phyloP scores from a whole-genome alignment of 768 basidiomycete species.

The Amylocystis lapponica region DNA sequence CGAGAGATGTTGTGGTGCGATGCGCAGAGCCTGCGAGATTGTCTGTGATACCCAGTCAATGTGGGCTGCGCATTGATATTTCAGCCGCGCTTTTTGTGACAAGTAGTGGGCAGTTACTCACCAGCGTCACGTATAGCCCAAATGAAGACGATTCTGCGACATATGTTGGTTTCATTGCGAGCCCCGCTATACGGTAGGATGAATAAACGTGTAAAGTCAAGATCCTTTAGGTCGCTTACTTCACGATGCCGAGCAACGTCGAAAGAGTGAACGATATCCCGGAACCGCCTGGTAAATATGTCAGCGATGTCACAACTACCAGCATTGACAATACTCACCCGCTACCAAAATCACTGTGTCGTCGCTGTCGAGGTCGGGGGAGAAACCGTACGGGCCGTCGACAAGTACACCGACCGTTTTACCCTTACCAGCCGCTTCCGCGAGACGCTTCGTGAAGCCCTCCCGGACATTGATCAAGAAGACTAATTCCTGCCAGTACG shows the following conservation, averaged over 20 bases:
- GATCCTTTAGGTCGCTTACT: too few relatives aligned
- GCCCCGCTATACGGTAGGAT: slow-evolving; percentile 28
- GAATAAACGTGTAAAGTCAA: too few relatives aligned
- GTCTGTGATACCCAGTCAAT: slow-evolving; percentile 41
- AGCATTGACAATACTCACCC: slow-evolving; percentile 32
- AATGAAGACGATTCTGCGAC: slow-evolving; percentile 33
- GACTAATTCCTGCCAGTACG: slow-evolving; percentile 35
- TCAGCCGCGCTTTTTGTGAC: too few relatives aligned
- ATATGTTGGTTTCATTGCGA: slow-evolving; percentile 17
- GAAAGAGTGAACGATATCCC: slow-evolving; percentile 45
- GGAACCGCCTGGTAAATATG: slow-evolving; percentile 40
- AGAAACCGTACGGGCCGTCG: slow-evolving; percentile 54
- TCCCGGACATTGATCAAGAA: slow-evolving; percentile 57
- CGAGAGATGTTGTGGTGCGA: slow-evolving; percentile 24
- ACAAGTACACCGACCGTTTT: slow-evolving; percentile 40
- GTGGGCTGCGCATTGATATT: slow-evolving; percentile 28
- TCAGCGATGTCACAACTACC: too few relatives aligned
- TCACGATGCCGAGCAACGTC: slow-evolving; percentile 35
- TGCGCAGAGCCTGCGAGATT: slow-evolving; percentile 27
- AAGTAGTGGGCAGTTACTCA: slow-evolving; percentile 13
- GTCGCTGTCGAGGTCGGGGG: slow-evolving; percentile 35
- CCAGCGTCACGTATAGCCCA: slow-evolving; percentile 38
- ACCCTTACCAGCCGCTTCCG: slow-evolving; percentile 25
- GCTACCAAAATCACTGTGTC: slow-evolving; percentile 45
- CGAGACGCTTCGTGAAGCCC: slow-evolving; percentile 54